Conservation (phyloP, 2,329 filamentous ascomycete genomes). For the Tolypocladium album region DNA sequence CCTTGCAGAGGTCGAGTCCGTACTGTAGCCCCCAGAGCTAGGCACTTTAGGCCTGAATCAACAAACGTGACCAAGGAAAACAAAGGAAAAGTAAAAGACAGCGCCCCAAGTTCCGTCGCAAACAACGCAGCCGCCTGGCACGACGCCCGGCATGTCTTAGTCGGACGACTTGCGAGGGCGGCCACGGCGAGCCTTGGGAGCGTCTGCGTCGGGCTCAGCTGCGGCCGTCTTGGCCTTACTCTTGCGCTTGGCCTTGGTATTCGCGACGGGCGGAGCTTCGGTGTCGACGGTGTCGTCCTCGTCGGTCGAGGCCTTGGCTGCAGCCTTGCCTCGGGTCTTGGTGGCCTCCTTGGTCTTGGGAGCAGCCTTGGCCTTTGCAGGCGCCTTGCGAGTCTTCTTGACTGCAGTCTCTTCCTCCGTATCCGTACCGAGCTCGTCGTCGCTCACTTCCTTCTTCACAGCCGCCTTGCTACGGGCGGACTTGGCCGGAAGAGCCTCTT, state of each 20-base stretch:
- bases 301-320: conserved; percentile 2
- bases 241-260: conserved; percentile 16
- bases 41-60: background rate
- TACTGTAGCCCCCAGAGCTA: background rate
- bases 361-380: conserved; percentile 1
- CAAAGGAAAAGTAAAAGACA: background rate
- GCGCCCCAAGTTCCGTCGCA: background rate
- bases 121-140: background rate
- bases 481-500: conserved; percentile 5
- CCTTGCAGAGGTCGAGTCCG: background rate
- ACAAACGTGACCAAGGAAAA: too few species aligned
- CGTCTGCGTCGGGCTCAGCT: background rate
- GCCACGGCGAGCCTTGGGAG: conserved; percentile 8
- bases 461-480: conserved; percentile 1
- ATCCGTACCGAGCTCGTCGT: conserved; percentile 8
- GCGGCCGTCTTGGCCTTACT: conserved; percentile 14
- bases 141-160: background rate
- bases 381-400: conserved; percentile 2
- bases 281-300: conserved; percentile 2
- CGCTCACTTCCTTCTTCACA: conserved; percentile 6
- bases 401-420: conserved; percentile 6
- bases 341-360: background rate
- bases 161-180: conserved; percentile 13
- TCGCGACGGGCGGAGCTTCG: conserved; percentile 13
- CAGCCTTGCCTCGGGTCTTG: background rate